Percentiles rank a stretch among this genome's conserved stretches.
These are phyloP conservation scores for Crinitomyces ghanaensis DNA, from an alignment of 805 yeast genomes.

Conservation along the genomic window DNA sequence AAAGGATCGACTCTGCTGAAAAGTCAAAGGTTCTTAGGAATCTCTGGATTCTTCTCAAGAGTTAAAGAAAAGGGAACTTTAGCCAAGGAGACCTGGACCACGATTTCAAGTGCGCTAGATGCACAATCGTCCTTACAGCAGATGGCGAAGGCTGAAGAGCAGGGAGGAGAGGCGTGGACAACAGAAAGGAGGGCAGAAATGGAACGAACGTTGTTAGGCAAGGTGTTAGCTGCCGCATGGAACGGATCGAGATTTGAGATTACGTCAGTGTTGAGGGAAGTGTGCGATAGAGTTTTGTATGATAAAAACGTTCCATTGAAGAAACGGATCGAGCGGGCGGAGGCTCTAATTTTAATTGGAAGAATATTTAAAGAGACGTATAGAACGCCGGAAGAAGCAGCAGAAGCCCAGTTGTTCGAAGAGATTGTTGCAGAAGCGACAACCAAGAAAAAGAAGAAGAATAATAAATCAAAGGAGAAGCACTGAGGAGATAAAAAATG, in stretches of 20 bases:
- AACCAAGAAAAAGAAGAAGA: constrained; percentile 44
- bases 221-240: constrained; percentile 91
- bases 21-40: constrained; percentile 57
- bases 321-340: constrained; percentile 64
- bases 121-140: constrained; percentile 73
- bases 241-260: constrained; percentile 83
- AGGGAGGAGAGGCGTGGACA: constrained; percentile 39
- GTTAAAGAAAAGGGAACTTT: constrained; percentile 76
- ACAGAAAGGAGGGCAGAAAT: constrained; percentile 61
- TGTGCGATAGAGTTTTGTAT: constrained; percentile 63
- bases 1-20: constrained; percentile 66
- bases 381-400: constrained; percentile 81
- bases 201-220: constrained; percentile 76
- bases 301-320: constrained; percentile 53
- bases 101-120: constrained; percentile 75
- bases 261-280: constrained; percentile 64
- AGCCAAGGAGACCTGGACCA: constrained; percentile 72
- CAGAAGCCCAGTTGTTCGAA: constrained; percentile 82
- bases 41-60: constrained; percentile 70
- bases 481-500: no score
- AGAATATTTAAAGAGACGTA: constrained; percentile 50
- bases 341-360: constrained; percentile 66
- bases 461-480: constrained; percentile 20
- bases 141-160: constrained; percentile 61
- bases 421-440: constrained; percentile 83